Percentiles rank a stretch among this genome's conserved stretches.
These are phyloP conservation scores for Boechera retrofracta DNA, from an alignment of 345 rosid species.

Conservation along the genomic window DNA sequence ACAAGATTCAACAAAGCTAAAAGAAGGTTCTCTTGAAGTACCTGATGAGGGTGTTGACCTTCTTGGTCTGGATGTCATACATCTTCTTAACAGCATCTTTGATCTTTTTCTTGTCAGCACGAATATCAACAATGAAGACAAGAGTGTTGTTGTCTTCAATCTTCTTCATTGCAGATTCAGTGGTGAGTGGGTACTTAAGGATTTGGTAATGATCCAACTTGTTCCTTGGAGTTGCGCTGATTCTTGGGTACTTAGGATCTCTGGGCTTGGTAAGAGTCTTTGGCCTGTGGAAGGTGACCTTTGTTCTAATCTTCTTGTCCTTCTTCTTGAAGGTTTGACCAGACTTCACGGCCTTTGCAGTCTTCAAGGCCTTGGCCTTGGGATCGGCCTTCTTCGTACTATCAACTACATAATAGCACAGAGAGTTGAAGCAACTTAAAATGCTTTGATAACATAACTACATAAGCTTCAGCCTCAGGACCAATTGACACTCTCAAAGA, in stretches of 20 bases:
- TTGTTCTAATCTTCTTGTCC: conserved; percentile 76
- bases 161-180: conserved; percentile 95
- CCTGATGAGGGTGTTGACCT: conserved; percentile 96
- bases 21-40: conserved; percentile 10
- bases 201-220: conserved; percentile 94
- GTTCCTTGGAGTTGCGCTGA: conserved; percentile 88
- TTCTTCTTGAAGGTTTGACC: conserved; percentile 82
- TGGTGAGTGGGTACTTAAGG: conserved; percentile 89
- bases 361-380: conserved; percentile 88
- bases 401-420: conserved; percentile 46
- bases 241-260: conserved; percentile 74
- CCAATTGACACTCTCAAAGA: conserved; percentile 1
- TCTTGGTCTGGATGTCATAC: conserved; percentile 93
- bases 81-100: conserved; percentile 93
- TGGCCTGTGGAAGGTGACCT: conserved; percentile 93
- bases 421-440: neutral
- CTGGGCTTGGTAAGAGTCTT: conserved; percentile 85
- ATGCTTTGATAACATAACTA: neutral
- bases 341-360: conserved; percentile 85
- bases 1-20: too few species aligned
- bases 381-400: conserved; percentile 69
- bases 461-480: neutral
- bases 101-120: conserved; percentile 93
- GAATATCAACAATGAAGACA: conserved; percentile 94
- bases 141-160: conserved; percentile 95